Conservation (phyloP, 345 rosid species). For the Xanthoceras sorbifolium region DNA sequence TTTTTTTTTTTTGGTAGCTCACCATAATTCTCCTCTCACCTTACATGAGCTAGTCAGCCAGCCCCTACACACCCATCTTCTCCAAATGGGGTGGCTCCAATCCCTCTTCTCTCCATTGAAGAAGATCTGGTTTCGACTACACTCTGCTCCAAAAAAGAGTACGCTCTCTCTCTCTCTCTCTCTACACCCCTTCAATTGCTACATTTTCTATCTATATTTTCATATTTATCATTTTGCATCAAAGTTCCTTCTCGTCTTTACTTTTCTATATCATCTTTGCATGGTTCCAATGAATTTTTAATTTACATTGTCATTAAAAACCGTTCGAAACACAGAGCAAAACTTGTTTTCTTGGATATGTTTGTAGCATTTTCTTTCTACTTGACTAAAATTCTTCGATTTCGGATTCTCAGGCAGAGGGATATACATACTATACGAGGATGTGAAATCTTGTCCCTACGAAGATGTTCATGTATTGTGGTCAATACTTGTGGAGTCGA, state of each 20-base stretch:
- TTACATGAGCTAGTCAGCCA: constrained; percentile 50
- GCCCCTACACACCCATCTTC: constrained; percentile 28
- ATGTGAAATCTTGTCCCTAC: constrained; percentile 49
- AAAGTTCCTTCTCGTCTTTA: background rate
- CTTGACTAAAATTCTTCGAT: background rate
- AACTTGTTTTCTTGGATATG: background rate
- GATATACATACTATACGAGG: constrained; percentile 46
- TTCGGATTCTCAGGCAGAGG: constrained; percentile 30
- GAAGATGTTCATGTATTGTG: constrained; percentile 54
- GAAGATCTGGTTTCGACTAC: constrained; percentile 86
- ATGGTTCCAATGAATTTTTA: background rate
- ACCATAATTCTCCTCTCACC: constrained; percentile 11
- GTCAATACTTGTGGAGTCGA: constrained; percentile 49
- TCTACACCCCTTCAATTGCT: background rate
- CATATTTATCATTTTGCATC: background rate
- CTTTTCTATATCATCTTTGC: background rate
- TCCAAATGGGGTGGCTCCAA: constrained; percentile 84
- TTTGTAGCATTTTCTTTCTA: background rate
- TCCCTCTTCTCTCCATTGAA: constrained; percentile 90
- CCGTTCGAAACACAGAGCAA: no score
- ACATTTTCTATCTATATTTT: background rate
- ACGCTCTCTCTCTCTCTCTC: constrained; percentile 19
- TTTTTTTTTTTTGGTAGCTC: background rate
- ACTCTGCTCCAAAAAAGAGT: constrained; percentile 76
- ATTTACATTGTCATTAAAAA: background rate